These are phyloP conservation scores for Globisporangium paroecandrum DNA, from an alignment of 352 stramenopile species.

Conservation along the genomic window DNA sequence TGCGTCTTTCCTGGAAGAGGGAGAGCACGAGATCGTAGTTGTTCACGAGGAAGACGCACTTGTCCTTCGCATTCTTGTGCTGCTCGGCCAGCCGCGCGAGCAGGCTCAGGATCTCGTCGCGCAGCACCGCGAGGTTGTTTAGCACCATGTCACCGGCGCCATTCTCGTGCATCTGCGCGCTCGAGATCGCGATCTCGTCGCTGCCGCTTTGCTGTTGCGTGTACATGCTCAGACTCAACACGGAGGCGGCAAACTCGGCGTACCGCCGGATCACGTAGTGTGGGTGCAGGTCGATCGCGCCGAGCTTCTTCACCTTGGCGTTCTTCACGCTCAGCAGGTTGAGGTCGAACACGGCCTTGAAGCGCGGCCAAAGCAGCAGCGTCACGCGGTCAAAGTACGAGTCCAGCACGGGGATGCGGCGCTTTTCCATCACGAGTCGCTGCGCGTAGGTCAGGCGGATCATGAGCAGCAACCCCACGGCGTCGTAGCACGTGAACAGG, in stretches of 20 bases:
- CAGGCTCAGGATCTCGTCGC: conserved; percentile 77
- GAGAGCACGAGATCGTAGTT: conserved; percentile 96
- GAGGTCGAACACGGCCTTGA: conserved; percentile 96
- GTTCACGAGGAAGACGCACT: conserved; percentile 97
- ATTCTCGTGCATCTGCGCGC: conserved; percentile 78
- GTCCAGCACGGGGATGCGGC: conserved; percentile 90
- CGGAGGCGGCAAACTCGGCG: conserved; percentile 96
- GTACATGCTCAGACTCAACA: conserved; percentile 90
- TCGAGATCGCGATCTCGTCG: conserved; percentile 43
- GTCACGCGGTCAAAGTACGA: conserved; percentile 96
- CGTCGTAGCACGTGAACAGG: conserved; percentile 96
- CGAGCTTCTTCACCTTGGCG: conserved; percentile 87
- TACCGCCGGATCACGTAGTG: conserved; percentile 97
- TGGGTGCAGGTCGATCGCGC: conserved; percentile 92
- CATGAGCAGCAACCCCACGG: conserved; percentile 97
- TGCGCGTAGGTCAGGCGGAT: conserved; percentile 94
- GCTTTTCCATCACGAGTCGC: conserved; percentile 77
- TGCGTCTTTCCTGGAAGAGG: conserved; percentile 94
- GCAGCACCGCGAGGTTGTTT: conserved; percentile 85
- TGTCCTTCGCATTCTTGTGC: conserved; percentile 92
- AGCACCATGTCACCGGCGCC: conserved; percentile 92
- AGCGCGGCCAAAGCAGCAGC: conserved; percentile 95
- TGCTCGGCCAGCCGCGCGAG: conserved; percentile 88
- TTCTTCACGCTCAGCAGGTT: conserved; percentile 92
- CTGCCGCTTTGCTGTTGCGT: conserved; percentile 32